Evolutionary conservation across 768 basidiomycete genomes (phyloP), one percentile per base, ranked within the genome.

Genomic region (Xerocomellus amylosporus): DNA sequence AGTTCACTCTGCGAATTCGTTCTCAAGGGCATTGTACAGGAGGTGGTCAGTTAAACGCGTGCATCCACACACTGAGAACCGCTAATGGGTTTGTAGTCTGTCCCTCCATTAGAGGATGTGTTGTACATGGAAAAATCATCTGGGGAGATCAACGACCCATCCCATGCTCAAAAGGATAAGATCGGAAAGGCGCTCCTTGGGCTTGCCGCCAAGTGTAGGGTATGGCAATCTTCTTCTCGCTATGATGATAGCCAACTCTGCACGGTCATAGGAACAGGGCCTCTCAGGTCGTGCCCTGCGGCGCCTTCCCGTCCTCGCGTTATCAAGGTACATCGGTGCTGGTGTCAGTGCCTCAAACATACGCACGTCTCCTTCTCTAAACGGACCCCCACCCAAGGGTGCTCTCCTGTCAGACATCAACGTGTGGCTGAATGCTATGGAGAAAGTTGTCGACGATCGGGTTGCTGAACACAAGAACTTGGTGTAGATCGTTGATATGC

Each of bases 261-360:
- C 33, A 17, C 19, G 15, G 22, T 8, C 31, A 24, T 51, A 90
- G 88, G 69, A 69, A 17, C 85, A 93, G 67, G 81, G 81, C n/a
- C 84, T 98, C 79, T 97, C 95, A 15, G 97, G 97, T 14, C 86
- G 97, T 34, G 87, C 91, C 1, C 79, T 99, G 13, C 84, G 97
- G 13, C 85, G 94, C 8, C 77, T 99, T n/a, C 97, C 97, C 4
- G 93, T 98, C 43, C 82, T 98, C 19, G 92, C 95, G 2, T 84
- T 97, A 43, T 92, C 96, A 5, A 79, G 83, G 8, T 87, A 93
- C 66, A 85, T 98, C 46, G 81, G 86, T 28, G 71, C 78, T 15
- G 79, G 82, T 17, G 48, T 63, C 36, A 49, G 34, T 42, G 14
- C 55, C 17, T 56, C 61, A 3, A 76, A 48, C n/a, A 49, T 41